These are phyloP conservation scores for Bifiguratus adelaidae DNA, from an alignment of 192 early-diverging fungal genomes.

Conservation along the genomic window DNA sequence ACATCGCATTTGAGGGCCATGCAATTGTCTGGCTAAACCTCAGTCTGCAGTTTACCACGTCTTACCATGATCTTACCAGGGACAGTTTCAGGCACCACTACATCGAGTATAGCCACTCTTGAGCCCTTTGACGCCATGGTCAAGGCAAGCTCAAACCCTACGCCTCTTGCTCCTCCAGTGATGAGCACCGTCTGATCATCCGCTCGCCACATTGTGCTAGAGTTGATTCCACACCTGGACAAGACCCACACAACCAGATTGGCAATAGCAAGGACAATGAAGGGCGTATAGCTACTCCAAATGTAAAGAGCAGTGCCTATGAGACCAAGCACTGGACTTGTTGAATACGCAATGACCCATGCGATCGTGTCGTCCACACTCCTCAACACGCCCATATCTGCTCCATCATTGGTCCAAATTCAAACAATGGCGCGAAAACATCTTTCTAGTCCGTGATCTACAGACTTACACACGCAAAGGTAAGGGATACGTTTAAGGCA, in stretches of 20 bases:
- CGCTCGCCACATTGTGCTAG: background rate
- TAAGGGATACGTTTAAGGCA: too few relatives aligned
- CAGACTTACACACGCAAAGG: too few relatives aligned
- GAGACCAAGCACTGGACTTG: too few relatives aligned
- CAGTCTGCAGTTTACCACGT: background rate
- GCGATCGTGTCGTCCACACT: background rate
- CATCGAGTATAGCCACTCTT: background rate
- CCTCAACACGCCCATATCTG: background rate
- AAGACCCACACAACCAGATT: too few relatives aligned
- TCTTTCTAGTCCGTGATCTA: too few relatives aligned
- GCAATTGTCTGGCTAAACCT: background rate
- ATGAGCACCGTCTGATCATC: background rate
- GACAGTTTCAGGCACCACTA: background rate
- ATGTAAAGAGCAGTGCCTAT: too few relatives aligned
- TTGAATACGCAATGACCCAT: too few relatives aligned
- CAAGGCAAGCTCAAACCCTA: background rate
- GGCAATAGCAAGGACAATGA: too few relatives aligned
- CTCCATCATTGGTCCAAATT: too few relatives aligned
- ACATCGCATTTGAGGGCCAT: background rate
- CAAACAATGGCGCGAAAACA: too few relatives aligned
- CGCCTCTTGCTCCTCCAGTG: background rate
- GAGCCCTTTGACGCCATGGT: background rate
- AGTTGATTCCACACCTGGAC: too few relatives aligned
- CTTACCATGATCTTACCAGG: background rate
- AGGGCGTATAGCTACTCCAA: too few relatives aligned